Base-by-base conservation (phyloP, 768 basidiomycete genomes). In the Cyclocybe aegerita region DNA sequence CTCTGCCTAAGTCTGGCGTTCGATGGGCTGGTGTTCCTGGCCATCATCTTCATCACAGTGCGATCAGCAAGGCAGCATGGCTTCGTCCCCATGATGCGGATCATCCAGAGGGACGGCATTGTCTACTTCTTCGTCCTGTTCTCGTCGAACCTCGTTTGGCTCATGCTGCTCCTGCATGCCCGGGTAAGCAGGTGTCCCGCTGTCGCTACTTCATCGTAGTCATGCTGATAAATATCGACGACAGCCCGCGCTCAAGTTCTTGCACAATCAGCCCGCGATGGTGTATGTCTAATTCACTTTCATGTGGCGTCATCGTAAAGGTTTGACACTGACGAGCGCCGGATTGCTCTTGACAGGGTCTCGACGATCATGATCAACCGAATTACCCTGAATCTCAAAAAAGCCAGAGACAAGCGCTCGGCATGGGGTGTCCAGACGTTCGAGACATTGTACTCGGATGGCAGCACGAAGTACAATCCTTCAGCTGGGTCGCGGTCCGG, bases 51-150 rank as follows among this genome's bases (percentile, higher is more conserved):
- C 17, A 39, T 52, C 30, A 52, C 50, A 8, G 9, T 46, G 17
- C 31, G 15, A 3, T 10, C 44, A 7, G 46, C 37, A 15, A 39
- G 32, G 34, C 9, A 33, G 7, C 32, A 46, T 17, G 50, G 50
- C 9, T 15, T 36, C 9, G 30, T 52, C 11, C 50, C 44, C 8
- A 12, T 52, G 32, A 46, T 46, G 14, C 17, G 17, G 11, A 36
- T 46, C 14, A 52, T 52, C 11, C 50, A 52, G 34, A 37, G 38
- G 12, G 50, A 52, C 17, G 50, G 50, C 3, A 35, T 52, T 12
- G n/a, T 46, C 10, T 52, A 52, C 17, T 52, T 52, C 39, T 52
- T 52, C 12, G 45, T 52, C 23, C 32, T 52, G 14, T 52, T 52
- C 37, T 46, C 44, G 7, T 52, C 50, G 9, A 52, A 52, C 23